Percentiles rank a stretch among this genome's conserved stretches.
Conservation (phyloP, 768 basidiomycete species). For the Auricularia heimuer region DNA sequence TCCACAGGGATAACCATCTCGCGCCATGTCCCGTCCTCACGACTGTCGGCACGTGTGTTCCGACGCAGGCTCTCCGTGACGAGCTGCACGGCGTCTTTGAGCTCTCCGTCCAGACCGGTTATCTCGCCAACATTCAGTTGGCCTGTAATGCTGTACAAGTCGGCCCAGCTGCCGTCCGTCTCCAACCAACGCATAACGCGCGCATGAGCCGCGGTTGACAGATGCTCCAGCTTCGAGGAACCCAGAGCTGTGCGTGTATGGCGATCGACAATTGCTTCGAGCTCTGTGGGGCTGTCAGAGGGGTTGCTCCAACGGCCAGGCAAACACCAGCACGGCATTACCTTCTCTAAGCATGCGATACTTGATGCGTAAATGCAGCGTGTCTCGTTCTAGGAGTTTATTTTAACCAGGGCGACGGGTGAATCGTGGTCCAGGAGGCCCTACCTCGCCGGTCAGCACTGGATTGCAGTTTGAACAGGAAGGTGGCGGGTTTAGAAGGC, state of each 20-base stretch:
- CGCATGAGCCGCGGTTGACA: not conserved
- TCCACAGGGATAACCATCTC: slow-evolving; percentile 79
- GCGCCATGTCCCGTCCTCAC: slow-evolving; percentile 46
- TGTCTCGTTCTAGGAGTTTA: slow-evolving; percentile 44
- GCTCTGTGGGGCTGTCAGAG: slow-evolving; percentile 36
- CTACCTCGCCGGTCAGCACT: slow-evolving; percentile 45
- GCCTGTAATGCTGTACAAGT: slow-evolving; percentile 59
- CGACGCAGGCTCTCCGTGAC: slow-evolving; percentile 24
- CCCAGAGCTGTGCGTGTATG: slow-evolving; percentile 5
- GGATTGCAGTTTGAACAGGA: slow-evolving; percentile 72
- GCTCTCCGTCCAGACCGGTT: slow-evolving; percentile 10
- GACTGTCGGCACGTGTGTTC: slow-evolving; percentile 24
- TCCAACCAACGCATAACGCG: slow-evolving; percentile 31
- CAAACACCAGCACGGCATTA: slow-evolving; percentile 16
- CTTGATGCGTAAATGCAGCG: slow-evolving; percentile 51
- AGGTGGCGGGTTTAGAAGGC: slow-evolving; percentile 64
- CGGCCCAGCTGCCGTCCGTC: slow-evolving; percentile 55
- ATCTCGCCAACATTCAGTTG: slow-evolving; percentile 49
- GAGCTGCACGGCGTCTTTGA: not conserved
- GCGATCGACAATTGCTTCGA: slow-evolving; percentile 29
- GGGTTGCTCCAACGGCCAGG: not conserved
- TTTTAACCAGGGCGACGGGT: not conserved
- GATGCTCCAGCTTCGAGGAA: slow-evolving; percentile 5
- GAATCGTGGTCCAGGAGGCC: slow-evolving; percentile 8
- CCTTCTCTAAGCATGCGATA: slow-evolving; percentile 83